Base-by-base conservation (phyloP, 495 filamentous ascomycete species). In the Penicillium tannophilum region DNA sequence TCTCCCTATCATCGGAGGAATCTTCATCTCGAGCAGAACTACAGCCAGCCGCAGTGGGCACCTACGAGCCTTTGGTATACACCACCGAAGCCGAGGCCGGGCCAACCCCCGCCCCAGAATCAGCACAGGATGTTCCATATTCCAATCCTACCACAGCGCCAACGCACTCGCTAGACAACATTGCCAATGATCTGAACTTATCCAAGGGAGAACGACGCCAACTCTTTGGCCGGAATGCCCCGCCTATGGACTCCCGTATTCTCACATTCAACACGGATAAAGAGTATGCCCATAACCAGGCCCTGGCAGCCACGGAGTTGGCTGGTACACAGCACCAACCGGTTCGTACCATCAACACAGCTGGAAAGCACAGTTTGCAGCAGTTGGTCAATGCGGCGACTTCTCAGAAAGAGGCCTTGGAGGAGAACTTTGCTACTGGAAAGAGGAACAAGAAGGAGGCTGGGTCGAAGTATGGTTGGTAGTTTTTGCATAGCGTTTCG, bases 211-310 rank as follows among this genome's bases (percentile, higher is more conserved):
- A 89, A 49, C 82, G 86, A 48, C 87, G 92, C 23, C 92, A 93
- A 59, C 85, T 97, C 10, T 90, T 97, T 59, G 92, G 92, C 26
- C 87, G 92, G 4, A 71, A 76, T 54, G 70, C 64, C 4, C 68
- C 63, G 44, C 54, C 69, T 10, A 64, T 65, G n/a, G 61, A 73
- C 41, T 72, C 74, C 7, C 80, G 74, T 23, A 76, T 96, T 9
- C 74, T 90, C 47, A 88, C 85, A 57, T 96, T 97, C 85, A 89
- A 93, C 73, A 93, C 89, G 41, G 91, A 92, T 69, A 70, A 74
- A 52, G 92, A 97, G 72, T 97, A 97, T 75, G 84, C 79, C 16
- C 82, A 87, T 55, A 97, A 97, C 72, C 87, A 93, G 72, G 76
- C 76, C 49, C 42, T 73, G 54, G 62, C 68, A 8, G 63, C 72